These are phyloP conservation scores for Auxenochlorella pyrenoidosa DNA, from an alignment of 139 green algal genomes.

Conservation along the genomic window DNA sequence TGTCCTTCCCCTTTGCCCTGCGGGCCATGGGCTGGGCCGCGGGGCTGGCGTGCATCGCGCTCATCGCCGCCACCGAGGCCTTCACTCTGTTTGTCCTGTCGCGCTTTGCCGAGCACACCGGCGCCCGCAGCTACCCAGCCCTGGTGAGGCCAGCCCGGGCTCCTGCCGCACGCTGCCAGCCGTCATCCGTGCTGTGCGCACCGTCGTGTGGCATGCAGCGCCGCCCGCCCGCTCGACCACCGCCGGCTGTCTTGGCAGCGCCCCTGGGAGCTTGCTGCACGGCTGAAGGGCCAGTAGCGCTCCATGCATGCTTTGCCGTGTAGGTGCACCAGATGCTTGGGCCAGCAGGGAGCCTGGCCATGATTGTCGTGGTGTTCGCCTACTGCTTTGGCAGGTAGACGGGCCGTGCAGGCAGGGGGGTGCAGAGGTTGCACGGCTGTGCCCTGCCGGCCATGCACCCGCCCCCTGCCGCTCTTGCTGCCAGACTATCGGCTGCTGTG, in stretches of 20 bases:
- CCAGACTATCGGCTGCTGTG: too few species aligned
- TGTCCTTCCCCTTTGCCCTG: conserved; percentile 78
- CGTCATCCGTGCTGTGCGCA: too few species aligned
- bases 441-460: too few species aligned
- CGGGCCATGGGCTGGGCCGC: conserved; percentile 58
- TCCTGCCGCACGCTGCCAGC: too few species aligned
- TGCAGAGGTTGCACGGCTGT: too few species aligned
- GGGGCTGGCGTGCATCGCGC: conserved; percentile 55
- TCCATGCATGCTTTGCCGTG: too few species aligned
- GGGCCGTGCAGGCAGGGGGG: too few species aligned
- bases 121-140: background rate
- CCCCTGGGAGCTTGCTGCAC: too few species aligned
- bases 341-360: conserved; percentile 44
- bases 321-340: conserved; percentile 63
- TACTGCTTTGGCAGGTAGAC: conserved; percentile 12
- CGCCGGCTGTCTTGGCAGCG: too few species aligned
- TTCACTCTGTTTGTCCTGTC: conserved; percentile 83
- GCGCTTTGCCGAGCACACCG: conserved; percentile 56
- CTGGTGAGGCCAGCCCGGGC: background rate
- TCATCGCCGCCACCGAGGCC: conserved; percentile 53
- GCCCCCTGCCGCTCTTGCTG: too few species aligned
- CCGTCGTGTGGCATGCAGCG: background rate
- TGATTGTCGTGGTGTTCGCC: conserved; percentile 16
- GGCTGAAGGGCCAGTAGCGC: too few species aligned
- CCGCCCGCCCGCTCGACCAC: background rate